Evolutionary conservation across 2,329 filamentous ascomycete species (phyloP).

Genomic region (Knufia fluminis): DNA sequence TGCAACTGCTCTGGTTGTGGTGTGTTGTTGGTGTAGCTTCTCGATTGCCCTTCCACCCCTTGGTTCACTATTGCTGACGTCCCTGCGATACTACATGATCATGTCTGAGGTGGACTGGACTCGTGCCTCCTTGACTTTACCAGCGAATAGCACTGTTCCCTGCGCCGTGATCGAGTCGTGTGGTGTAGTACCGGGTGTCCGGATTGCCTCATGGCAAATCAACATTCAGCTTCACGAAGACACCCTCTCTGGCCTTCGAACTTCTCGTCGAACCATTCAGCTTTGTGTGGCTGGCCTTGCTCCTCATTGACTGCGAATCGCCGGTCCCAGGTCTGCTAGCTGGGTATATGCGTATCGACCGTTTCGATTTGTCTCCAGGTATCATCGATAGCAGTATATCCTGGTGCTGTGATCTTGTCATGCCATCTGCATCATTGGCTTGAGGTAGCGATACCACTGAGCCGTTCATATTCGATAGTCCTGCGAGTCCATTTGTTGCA

Average conservation of each 20-base stretch:
- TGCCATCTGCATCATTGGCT: background rate
- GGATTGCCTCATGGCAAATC: slow-evolving; percentile 13
- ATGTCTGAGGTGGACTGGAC: no score
- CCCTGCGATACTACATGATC: no score
- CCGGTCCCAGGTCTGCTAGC: slow-evolving; percentile 20
- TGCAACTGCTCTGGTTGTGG: no score
- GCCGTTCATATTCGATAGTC: slow-evolving; percentile 8
- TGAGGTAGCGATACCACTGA: slow-evolving; percentile 3
- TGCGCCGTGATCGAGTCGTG: background rate
- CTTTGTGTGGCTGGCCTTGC: slow-evolving; percentile 16
- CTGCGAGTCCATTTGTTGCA: slow-evolving; percentile 12
- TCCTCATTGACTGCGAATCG: slow-evolving; percentile 17
- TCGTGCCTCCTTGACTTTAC: no score
- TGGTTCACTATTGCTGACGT: no score
- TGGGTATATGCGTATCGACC: slow-evolving; percentile 22
- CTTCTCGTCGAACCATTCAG: slow-evolving; percentile 8
- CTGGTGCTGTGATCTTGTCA: slow-evolving; percentile 13
- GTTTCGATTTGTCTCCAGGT: slow-evolving; percentile 22
- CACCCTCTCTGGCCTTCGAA: slow-evolving; percentile 7
- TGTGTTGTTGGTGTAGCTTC: no score
- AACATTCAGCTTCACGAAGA: slow-evolving; percentile 21
- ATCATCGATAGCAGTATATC: slow-evolving; percentile 23
- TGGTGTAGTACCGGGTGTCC: background rate
- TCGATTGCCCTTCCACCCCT: no score
- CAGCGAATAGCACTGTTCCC: background rate